Base-by-base conservation (phyloP, 176 grass and related monocot genomes). In the Cenchrus americanus region DNA sequence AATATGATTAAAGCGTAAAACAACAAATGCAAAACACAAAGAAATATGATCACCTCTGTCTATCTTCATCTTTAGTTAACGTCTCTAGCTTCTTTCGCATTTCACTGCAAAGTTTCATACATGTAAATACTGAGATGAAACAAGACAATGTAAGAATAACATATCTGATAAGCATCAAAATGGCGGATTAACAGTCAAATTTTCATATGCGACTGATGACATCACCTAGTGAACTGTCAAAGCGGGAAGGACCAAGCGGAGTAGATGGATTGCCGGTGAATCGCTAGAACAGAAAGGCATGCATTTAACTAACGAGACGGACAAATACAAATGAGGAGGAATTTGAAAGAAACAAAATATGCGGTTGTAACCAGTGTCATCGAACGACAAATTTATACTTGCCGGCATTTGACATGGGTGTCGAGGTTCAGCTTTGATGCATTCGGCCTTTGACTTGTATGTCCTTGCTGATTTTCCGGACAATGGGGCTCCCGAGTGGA, bases 151-250 rank as follows among this genome's bases (percentile, higher is more conserved):
- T 79, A 63, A 37, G 62, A 68, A 42, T 80, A 54, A 34, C 51
- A 69, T 49, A 76, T 81, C 43, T 61, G 84, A 44, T 19, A 72
- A 65, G 42, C 4, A 66, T 21, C 75, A 30, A 27, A 42, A 52
- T 80, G 59, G 15, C 17, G 0, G 42, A 78, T 43, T 59, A 87
- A 48, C 63, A 84, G 62, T 69, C 21, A 54, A 55, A 57, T 69
- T 78, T 72, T 82, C 52, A 86, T 51, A 73, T 32, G 19, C 46
- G 50, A 54, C 30, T 49, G 53, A 51, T 42, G 62, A 47, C 53
- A 83, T 93, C 82, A 98, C 96, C 96, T 91, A 98, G 86, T 50
- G 96, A 98, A 88, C 83, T 95, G 58, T 98, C 96, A 77, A 83
- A 88, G 22, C 93, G 91, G 47, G 83, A 91, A 84, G 88, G 69